Conservation (phyloP, 805 yeast species). For the Saturnispora silvae region DNA sequence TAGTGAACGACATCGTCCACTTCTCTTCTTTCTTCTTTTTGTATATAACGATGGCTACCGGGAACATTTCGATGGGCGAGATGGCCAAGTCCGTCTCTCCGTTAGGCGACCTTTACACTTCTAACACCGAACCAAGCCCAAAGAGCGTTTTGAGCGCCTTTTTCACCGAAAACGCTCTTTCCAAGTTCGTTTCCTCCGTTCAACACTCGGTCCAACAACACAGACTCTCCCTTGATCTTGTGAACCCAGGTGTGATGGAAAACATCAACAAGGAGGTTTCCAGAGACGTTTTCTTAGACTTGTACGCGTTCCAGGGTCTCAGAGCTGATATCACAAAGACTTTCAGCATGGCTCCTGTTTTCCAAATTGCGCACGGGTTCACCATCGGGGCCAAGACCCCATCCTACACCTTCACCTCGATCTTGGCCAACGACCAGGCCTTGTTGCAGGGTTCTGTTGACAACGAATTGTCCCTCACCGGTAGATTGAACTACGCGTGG, state of each 20-base stretch:
- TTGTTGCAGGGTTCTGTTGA: slow-evolving; percentile 90
- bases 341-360: slow-evolving; percentile 82
- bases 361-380: slow-evolving; percentile 93
- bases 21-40: not conserved
- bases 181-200: slow-evolving; percentile 67
- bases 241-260: slow-evolving; percentile 92
- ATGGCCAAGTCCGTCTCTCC: slow-evolving; percentile 48
- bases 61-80: slow-evolving; percentile 40
- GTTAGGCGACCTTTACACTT: slow-evolving; percentile 45
- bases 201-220: slow-evolving; percentile 64
- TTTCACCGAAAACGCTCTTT: slow-evolving; percentile 78
- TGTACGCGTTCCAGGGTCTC: slow-evolving; percentile 87
- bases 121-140: slow-evolving; percentile 38
- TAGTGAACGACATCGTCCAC: no score
- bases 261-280: slow-evolving; percentile 87
- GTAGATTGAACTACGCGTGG: slow-evolving; percentile 91
- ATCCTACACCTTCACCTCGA: slow-evolving; percentile 81
- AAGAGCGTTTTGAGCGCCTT: slow-evolving; percentile 36
- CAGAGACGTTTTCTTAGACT: slow-evolving; percentile 83
- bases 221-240: slow-evolving; percentile 69
- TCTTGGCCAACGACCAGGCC: slow-evolving; percentile 76
- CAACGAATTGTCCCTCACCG: slow-evolving; percentile 73
- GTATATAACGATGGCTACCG: slow-evolving; percentile 19
- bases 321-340: slow-evolving; percentile 95
- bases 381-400: slow-evolving; percentile 83